Conservation (phyloP, 495 filamentous ascomycete species). For the Neurospora sp. region DNA sequence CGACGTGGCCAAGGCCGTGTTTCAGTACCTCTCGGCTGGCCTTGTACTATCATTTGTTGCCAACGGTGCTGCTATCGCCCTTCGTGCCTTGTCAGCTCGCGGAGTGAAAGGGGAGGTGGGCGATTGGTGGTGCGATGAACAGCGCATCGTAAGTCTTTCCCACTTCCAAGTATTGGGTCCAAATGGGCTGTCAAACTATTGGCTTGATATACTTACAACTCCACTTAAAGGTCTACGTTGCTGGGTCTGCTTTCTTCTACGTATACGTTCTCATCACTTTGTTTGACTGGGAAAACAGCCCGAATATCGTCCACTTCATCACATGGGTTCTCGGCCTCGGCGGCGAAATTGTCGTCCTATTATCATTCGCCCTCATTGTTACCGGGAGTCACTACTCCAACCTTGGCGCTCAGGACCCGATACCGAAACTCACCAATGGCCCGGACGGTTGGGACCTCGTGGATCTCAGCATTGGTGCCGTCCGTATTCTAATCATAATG, state of each 20-base stretch:
- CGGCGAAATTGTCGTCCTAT: slow-evolving; percentile 60
- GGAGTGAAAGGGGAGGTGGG: slow-evolving; percentile 13
- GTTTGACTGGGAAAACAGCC: slow-evolving; percentile 66
- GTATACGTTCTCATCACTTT: slow-evolving; percentile 63
- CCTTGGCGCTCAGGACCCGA: slow-evolving; percentile 9
- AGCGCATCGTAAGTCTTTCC: slow-evolving; percentile 58
- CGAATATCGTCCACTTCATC: slow-evolving; percentile 59
- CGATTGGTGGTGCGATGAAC: slow-evolving; percentile 82
- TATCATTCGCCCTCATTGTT: slow-evolving; percentile 52
- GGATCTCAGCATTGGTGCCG: slow-evolving; percentile 36
- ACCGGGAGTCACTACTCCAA: slow-evolving; percentile 45
- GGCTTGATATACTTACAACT: slow-evolving; percentile 4
- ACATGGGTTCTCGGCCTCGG: slow-evolving; percentile 62
- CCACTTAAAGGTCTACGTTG: slow-evolving; percentile 59
- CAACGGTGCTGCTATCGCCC: slow-evolving; percentile 63
- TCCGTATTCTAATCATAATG: slow-evolving; percentile 29
- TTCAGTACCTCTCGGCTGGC: slow-evolving; percentile 61
- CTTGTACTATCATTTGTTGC: slow-evolving; percentile 63
- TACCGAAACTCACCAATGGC: slow-evolving; percentile 10
- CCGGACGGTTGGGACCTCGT: slow-evolving; percentile 40
- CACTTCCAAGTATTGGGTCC: not conserved
- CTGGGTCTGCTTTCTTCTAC: slow-evolving; percentile 53
- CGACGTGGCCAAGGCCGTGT: slow-evolving; percentile 56
- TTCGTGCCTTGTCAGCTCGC: slow-evolving; percentile 61
- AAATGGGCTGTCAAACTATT: not conserved